Percentiles rank a stretch among this genome's conserved stretches.
These are phyloP conservation scores for Proteromonas lacertae DNA, from an alignment of 352 stramenopile species.

Conservation along the genomic window DNA sequence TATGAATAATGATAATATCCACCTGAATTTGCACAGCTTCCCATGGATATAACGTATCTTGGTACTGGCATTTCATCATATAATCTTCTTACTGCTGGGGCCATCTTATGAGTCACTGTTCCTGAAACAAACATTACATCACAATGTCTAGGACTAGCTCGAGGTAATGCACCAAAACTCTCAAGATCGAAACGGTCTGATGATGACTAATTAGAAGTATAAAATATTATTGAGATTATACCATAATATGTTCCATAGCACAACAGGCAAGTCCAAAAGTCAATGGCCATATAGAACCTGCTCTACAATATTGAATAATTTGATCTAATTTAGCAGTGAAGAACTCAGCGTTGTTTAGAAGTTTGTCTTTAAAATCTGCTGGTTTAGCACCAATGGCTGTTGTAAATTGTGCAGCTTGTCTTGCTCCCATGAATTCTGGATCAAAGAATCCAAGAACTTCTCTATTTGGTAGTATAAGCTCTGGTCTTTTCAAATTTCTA, in stretches of 20 bases:
- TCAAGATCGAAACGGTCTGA: conserved; percentile 83
- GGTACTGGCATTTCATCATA: conserved; percentile 95
- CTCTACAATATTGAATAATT: conserved; percentile 90
- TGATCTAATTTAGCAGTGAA: conserved; percentile 83
- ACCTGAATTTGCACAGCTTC: conserved; percentile 82
- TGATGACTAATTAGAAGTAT: conserved; percentile 36
- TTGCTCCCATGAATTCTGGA: too few species aligned
- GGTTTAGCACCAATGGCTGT: too few species aligned
- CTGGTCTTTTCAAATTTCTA: too few species aligned
- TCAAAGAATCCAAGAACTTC: too few species aligned
- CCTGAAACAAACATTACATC: conserved; percentile 98
- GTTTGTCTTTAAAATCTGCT: too few species aligned
- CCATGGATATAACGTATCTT: conserved; percentile 90
- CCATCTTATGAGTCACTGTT: conserved; percentile 99
- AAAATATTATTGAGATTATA: conserved; percentile 17
- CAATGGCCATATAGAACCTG: conserved; percentile 89
- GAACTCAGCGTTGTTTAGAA: conserved; percentile 49
- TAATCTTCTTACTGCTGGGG: conserved; percentile 60
- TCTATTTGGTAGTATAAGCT: too few species aligned
- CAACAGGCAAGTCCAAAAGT: conserved; percentile 96
- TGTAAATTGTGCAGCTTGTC: too few species aligned
- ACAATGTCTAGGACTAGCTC: conserved; percentile 53
- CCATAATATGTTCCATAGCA: conserved; percentile 99
- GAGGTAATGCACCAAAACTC: conserved; percentile 89
- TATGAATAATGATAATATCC: conserved; percentile 68